A percentile compares a stretch with the other conserved stretches of the same genome.
Evolutionary conservation across 2,329 filamentous ascomycete genomes (phyloP).

Genomic region (Monosporascus sp.): DNA sequence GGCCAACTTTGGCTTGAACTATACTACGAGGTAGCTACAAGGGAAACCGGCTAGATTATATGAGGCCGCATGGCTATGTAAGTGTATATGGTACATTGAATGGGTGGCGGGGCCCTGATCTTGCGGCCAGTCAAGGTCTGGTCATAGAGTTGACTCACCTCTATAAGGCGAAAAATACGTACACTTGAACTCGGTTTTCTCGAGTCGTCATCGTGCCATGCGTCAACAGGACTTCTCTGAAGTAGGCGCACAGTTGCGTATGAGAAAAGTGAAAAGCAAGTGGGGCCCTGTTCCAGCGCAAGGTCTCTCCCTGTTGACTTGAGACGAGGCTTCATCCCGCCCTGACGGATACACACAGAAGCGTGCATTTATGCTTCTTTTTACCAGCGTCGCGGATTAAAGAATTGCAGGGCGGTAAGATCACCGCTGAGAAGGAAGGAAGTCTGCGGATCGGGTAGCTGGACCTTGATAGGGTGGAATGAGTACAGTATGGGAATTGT

Average conservation of each 20-base stretch:
- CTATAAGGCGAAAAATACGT: background rate
- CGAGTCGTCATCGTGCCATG: background rate
- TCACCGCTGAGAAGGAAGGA: background rate
- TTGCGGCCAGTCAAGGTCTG: background rate
- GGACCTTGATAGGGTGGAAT: too few species aligned
- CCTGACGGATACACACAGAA: background rate
- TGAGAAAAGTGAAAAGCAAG: background rate
- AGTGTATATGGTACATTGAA: background rate
- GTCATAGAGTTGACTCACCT: background rate
- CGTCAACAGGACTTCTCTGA: background rate
- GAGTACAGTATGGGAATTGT: background rate
- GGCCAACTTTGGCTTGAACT: constrained; percentile 14
- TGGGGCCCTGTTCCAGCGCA: background rate
- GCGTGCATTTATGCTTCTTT: background rate
- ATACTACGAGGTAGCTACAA: constrained; percentile 11
- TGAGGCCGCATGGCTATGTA: constrained; percentile 7
- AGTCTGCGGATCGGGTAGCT: background rate
- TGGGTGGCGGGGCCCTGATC: background rate
- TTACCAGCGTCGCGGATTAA: background rate
- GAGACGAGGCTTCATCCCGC: background rate
- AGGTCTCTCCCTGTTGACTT: background rate
- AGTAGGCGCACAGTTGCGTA: background rate
- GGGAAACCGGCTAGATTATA: constrained; percentile 13
- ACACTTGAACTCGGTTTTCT: background rate
- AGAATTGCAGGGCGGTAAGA: background rate